Evolutionary conservation across 352 stramenopile genomes (phyloP).

Genomic region (Globisporangium cederbergense): DNA sequence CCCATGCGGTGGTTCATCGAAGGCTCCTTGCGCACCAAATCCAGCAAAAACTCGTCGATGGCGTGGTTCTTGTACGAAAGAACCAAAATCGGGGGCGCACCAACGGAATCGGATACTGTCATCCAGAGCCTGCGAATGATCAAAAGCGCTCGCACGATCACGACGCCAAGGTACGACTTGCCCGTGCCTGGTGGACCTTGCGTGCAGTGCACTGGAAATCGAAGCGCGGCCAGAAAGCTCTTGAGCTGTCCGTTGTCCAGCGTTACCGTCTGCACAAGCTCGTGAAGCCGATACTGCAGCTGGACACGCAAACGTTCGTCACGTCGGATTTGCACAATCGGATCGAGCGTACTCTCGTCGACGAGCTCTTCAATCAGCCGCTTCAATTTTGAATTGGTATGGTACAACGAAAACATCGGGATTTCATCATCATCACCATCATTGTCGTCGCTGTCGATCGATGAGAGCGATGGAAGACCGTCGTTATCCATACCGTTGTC

Average conservation of each 20-base stretch:
- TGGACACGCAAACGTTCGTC: slow-evolving; percentile 32
- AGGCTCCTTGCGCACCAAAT: slow-evolving; percentile 60
- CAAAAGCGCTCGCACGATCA: slow-evolving; percentile 78
- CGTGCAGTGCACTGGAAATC: slow-evolving; percentile 80
- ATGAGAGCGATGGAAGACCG: background rate
- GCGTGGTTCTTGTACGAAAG: slow-evolving; percentile 89
- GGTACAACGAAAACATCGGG: background rate
- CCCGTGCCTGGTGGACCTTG: slow-evolving; percentile 87
- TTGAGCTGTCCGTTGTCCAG: slow-evolving; percentile 70
- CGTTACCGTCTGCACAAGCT: slow-evolving; percentile 47
- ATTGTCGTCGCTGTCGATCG: slow-evolving; percentile 2
- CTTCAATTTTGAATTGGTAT: background rate
- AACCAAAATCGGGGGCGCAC: slow-evolving; percentile 73
- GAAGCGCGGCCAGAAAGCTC: slow-evolving; percentile 69
- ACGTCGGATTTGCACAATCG: slow-evolving; percentile 78
- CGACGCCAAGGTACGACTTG: slow-evolving; percentile 88
- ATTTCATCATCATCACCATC: slow-evolving; percentile 3
- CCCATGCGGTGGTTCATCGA: slow-evolving; percentile 24
- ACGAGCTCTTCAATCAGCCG: slow-evolving; percentile 32
- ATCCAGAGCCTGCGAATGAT: slow-evolving; percentile 77
- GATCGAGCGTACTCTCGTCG: slow-evolving; percentile 52
- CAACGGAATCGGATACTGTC: slow-evolving; percentile 51
- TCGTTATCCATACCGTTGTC: background rate
- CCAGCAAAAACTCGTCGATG: slow-evolving; percentile 82
- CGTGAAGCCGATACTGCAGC: slow-evolving; percentile 35